Evolutionary conservation across 2,329 filamentous ascomycete genomes (phyloP).

Genomic region (Aspergillus tanneri): DNA sequence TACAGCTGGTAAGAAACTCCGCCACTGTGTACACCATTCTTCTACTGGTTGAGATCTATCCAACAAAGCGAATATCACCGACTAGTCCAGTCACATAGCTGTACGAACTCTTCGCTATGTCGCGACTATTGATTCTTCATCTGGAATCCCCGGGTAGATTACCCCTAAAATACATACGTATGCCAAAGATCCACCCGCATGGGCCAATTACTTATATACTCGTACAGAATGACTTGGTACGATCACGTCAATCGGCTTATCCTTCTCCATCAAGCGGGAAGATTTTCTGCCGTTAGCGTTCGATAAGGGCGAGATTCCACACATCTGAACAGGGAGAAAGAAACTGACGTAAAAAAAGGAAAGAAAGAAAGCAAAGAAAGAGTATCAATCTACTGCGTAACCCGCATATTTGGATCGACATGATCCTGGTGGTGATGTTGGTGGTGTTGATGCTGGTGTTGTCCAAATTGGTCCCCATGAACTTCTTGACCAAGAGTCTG

Average conservation of each 20-base stretch:
- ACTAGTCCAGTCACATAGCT: no score
- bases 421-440: conserved; percentile 32
- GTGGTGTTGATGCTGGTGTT: conserved; percentile 35
- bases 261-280: background rate
- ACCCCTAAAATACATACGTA: background rate
- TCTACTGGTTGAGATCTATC: no score
- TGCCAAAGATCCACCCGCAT: background rate
- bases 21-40: no score
- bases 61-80: no score
- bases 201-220: background rate
- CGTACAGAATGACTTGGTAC: background rate
- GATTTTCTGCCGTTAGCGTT: background rate
- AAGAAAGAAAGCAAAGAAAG: background rate
- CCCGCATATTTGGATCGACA: conserved; percentile 38
- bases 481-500: conserved; percentile 46
- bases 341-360: background rate
- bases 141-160: no score
- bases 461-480: conserved; percentile 37
- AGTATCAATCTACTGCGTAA: conserved; percentile 26
- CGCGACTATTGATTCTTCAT: no score
- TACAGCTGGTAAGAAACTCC: no score
- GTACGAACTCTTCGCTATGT: no score
- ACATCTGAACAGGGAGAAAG: background rate
- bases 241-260: background rate
- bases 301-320: no score